These are phyloP conservation scores for Microcos paniculata DNA, from an alignment of 345 rosid genomes.

Conservation along the genomic window DNA sequence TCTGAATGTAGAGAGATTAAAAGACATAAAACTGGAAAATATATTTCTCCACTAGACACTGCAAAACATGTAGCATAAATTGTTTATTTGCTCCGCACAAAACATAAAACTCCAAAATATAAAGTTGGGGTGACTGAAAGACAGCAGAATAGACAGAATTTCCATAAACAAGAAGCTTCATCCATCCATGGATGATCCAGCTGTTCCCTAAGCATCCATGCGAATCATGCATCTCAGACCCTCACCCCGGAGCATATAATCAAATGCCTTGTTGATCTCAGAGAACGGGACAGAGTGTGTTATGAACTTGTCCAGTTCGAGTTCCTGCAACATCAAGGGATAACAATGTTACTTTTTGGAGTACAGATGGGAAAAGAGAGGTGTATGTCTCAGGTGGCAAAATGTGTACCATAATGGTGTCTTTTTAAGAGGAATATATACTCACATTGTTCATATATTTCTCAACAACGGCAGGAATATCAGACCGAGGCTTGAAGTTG, in stretches of 20 bases:
- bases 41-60: no score
- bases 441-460: conserved; percentile 61
- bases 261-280: conserved; percentile 65
- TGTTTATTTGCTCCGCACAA: not conserved
- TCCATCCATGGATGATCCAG: not conserved
- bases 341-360: not conserved
- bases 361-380: not conserved
- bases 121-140: not conserved
- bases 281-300: conserved; percentile 57
- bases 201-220: conserved; percentile 31
- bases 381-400: not conserved
- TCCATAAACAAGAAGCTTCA: not conserved
- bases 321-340: conserved; percentile 29
- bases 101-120: no score
- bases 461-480: conserved; percentile 63
- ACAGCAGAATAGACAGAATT: not conserved
- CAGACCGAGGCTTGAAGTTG: conserved; percentile 63
- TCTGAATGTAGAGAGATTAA: no score
- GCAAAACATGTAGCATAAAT: not conserved
- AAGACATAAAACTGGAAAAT: no score
- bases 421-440: not conserved
- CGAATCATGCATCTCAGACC: conserved; percentile 53
- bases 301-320: conserved; percentile 60
- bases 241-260: conserved; percentile 52
- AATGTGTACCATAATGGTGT: no score